Base-by-base conservation (phyloP, 768 basidiomycete species). In the Mycena vitilis region DNA sequence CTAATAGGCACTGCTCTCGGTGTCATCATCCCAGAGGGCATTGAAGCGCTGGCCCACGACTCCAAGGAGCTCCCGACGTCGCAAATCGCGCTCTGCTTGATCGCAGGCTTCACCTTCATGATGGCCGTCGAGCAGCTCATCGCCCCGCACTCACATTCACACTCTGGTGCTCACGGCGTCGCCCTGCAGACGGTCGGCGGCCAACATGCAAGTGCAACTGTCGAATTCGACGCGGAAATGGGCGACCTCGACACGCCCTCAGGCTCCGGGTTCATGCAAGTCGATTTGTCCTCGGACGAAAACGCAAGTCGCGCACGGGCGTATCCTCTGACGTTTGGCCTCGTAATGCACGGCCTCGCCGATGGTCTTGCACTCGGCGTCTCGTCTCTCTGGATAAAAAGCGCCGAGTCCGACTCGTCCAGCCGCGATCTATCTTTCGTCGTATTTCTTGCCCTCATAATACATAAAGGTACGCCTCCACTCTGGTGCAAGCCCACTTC, bases 331-430 rank as follows among this genome's bases (percentile, higher is more conserved):
- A 94, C 95, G 0, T 79, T 98, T 11, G 98, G 96, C 1, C 82
- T 99, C 52, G 85, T 95, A 30, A 87, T 95, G 30, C 97, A 99
- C 75, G 93, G 90, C 1, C 84, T 96, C 55, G 93, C 95, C 0
- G 98, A 99, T 78, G 96, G 98, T 5, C 89, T 98, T 65, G 95
- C 95, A 3, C 82, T 99, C 45, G 98, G 97, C 25, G 92, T 95
- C 22, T 91, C 93, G 4, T 85, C 87, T 15, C 80, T 91, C 44
- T 77, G 79, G 23, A 47, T 30, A 40, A 48, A 66, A 23, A 38
- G 22, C 37, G 52, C 63, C 16, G 40, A 77, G 4, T 66, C 71
- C 12, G 74, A 76, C 22, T 65, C 78, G 0, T 81, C 75, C 12
- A 79, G 82, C 20, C 82, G 81, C 25, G 84, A 82, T 42, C 76